phyloP scores from a whole-genome alignment of 75 land plant genomes.

The Picea glauca region DNA sequence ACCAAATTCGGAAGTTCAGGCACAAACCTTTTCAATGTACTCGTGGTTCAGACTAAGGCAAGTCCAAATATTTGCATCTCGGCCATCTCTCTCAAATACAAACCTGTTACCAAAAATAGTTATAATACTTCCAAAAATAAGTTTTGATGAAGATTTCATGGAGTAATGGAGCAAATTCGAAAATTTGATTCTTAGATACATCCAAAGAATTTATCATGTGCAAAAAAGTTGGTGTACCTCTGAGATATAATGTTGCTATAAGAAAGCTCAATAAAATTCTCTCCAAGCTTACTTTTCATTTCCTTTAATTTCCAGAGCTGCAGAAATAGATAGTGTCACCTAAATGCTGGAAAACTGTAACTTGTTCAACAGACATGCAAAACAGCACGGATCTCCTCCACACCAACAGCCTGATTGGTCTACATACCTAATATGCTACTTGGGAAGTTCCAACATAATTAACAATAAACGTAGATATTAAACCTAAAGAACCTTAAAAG shows the following conservation, averaged over 20 bases:
- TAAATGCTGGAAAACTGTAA: no score
- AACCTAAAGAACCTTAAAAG: neutral
- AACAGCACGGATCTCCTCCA: no score
- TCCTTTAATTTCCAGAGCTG: constrained; percentile 7
- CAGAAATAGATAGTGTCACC: neutral
- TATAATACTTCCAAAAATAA: neutral
- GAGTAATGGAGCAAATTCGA: neutral
- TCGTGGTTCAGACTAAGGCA: neutral
- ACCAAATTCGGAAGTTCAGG: neutral
- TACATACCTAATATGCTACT: neutral
- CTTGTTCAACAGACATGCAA: no score
- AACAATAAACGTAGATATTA: neutral
- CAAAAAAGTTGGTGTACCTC: neutral
- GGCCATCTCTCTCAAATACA: constrained; percentile 1
- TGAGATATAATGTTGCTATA: neutral
- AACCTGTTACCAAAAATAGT: neutral
- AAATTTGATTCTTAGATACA: neutral
- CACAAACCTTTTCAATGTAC: neutral
- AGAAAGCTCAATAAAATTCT: constrained; percentile 7
- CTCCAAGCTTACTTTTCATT: neutral
- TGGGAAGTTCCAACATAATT: neutral
- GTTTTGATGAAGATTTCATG: neutral
- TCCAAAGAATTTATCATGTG: neutral
- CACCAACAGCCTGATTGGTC: neutral
- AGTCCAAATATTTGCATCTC: constrained; percentile 3